Evolutionary conservation across 192 early-diverging fungal genomes (phyloP).

Genomic region (Backusella circina): DNA sequence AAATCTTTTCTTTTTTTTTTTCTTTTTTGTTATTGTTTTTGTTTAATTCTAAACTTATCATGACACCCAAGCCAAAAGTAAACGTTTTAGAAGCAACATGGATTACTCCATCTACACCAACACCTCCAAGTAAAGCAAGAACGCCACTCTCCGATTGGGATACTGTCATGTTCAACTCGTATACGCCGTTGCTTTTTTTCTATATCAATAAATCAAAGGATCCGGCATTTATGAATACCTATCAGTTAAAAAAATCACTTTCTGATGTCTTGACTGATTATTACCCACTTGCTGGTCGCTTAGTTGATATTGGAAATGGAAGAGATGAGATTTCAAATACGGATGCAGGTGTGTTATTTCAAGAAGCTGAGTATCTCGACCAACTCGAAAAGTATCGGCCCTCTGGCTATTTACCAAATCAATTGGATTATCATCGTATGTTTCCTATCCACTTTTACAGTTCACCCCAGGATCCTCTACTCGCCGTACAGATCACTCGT

Average conservation of each 20-base stretch:
- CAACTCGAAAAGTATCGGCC: conserved; percentile 2
- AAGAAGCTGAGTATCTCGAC: conserved; percentile 21
- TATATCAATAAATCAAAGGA: conserved; percentile 8
- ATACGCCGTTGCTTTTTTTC: conserved; percentile 23
- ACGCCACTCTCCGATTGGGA: conserved; percentile 25
- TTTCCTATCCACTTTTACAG: conserved; percentile 30
- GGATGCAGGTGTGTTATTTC: conserved; percentile 24
- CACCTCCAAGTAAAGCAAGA: conserved; percentile 1
- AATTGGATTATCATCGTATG: conserved; percentile 29
- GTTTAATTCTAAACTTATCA: not conserved
- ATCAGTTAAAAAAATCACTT: not conserved
- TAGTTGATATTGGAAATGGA: conserved; percentile 24
- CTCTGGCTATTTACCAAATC: conserved; percentile 22
- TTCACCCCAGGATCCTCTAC: conserved; percentile 13
- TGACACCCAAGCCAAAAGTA: conserved; percentile 20
- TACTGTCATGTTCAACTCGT: conserved; percentile 31
- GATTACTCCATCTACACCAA: conserved; percentile 6
- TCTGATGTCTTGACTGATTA: conserved; percentile 9
- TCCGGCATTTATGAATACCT: conserved; percentile 18
- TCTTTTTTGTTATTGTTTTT: not conserved
- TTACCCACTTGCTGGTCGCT: conserved; percentile 20
- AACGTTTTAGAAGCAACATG: not conserved
- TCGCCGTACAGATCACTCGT: conserved; percentile 18
- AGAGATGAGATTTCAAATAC: conserved; percentile 22
- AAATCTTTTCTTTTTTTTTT: not conserved